A percentile compares a stretch with the other conserved stretches of the same genome.
phyloP scores from a whole-genome alignment of 1,284 basidiomycete species.

The Agaricales sp. region DNA sequence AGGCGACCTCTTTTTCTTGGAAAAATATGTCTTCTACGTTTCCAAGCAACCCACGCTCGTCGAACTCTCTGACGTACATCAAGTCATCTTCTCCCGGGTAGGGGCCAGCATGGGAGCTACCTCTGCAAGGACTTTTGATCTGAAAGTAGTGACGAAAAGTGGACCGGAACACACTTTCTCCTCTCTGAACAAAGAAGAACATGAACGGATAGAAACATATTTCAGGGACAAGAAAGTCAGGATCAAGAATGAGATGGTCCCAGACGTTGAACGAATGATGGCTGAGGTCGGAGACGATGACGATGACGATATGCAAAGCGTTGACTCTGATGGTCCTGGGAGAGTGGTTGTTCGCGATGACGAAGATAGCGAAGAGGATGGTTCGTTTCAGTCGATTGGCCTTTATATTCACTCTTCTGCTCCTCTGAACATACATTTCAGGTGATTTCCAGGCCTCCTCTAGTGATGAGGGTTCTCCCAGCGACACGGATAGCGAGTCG shows the following conservation, averaged over 20 bases:
- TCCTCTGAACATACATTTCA: slow-evolving; percentile 19
- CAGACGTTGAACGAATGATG: slow-evolving; percentile 69
- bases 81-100: slow-evolving; percentile 90
- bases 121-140: slow-evolving; percentile 90
- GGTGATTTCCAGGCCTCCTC: slow-evolving; percentile 87
- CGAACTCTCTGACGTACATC: slow-evolving; percentile 86
- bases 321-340: slow-evolving; percentile 54
- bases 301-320: slow-evolving; percentile 77
- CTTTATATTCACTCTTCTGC: background rate
- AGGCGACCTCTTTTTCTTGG: slow-evolving; percentile 95
- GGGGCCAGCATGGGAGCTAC: slow-evolving; percentile 79
- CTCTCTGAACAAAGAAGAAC: slow-evolving; percentile 93
- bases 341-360: slow-evolving; percentile 53
- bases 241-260: slow-evolving; percentile 94
- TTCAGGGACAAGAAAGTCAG: slow-evolving; percentile 86
- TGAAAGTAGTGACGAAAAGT: slow-evolving; percentile 80
- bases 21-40: slow-evolving; percentile 97
- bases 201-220: slow-evolving; percentile 79
- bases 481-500: slow-evolving; percentile 59
- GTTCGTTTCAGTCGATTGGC: slow-evolving; percentile 17
- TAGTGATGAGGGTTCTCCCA: slow-evolving; percentile 79
- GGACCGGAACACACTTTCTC: slow-evolving; percentile 85
- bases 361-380: slow-evolving; percentile 76
- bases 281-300: slow-evolving; percentile 55
- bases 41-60: slow-evolving; percentile 93